phyloP scores from a whole-genome alignment of 805 yeast species.

The Yarrowia deformans region DNA sequence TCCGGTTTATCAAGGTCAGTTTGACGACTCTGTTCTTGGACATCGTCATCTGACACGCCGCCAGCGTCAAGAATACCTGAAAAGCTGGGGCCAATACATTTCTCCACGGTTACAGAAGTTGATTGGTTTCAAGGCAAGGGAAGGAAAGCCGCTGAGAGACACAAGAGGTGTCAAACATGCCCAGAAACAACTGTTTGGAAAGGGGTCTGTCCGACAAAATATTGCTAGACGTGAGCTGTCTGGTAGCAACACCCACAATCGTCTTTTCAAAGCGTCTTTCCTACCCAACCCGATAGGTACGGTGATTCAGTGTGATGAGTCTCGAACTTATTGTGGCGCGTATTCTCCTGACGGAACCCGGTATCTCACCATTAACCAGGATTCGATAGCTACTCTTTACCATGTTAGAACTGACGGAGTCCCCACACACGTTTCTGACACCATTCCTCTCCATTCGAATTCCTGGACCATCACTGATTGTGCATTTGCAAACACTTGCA shows the following conservation, averaged over 20 bases:
- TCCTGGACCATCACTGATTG: constrained; percentile 38
- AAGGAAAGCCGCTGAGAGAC: constrained; percentile 25
- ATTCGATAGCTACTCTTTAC: not conserved
- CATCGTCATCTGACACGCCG: constrained; percentile 14
- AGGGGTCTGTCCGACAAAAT: constrained; percentile 5
- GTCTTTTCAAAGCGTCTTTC: constrained; percentile 1
- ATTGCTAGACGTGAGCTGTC: constrained; percentile 19
- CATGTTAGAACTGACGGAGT: not conserved
- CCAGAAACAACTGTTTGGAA: constrained; percentile 9
- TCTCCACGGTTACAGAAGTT: constrained; percentile 19
- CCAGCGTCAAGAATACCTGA: constrained; percentile 2
- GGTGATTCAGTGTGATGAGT: constrained; percentile 19
- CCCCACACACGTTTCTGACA: not conserved
- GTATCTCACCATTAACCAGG: constrained; percentile 22
- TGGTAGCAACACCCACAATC: not conserved
- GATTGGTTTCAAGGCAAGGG: constrained; percentile 26
- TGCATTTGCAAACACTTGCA: constrained; percentile 8
- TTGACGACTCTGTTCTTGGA: constrained; percentile 18
- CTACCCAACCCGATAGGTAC: constrained; percentile 34
- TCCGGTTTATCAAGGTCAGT: constrained; percentile 11
- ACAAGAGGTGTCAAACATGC: constrained; percentile 12
- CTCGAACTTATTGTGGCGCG: constrained; percentile 23
- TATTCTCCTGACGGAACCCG: constrained; percentile 3
- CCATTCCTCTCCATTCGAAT: constrained; percentile 11
- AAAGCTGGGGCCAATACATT: constrained; percentile 19